Conservation (phyloP, 371 early-diverging fungal genomes). For the Mortierella sp. region DNA sequence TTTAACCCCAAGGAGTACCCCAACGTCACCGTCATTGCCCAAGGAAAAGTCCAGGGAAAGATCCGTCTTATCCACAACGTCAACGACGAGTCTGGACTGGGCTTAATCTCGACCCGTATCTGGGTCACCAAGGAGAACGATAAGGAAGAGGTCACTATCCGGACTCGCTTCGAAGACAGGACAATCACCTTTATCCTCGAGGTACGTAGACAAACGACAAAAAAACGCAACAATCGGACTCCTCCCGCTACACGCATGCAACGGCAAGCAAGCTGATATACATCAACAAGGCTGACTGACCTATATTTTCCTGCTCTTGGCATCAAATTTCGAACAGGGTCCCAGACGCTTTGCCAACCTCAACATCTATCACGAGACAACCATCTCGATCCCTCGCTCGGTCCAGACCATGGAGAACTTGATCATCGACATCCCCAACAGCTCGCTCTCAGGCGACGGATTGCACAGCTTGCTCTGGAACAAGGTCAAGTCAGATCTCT, state of each 20-base stretch:
- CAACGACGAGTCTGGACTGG: slow-evolving; percentile 30
- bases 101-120: slow-evolving; percentile 42
- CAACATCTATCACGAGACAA: slow-evolving; percentile 53
- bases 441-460: slow-evolving; percentile 38
- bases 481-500: slow-evolving; percentile 20
- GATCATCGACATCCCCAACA: slow-evolving; percentile 34
- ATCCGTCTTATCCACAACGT: slow-evolving; percentile 39
- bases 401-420: slow-evolving; percentile 25
- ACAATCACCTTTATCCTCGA: slow-evolving; percentile 35
- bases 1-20: slow-evolving; percentile 47
- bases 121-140: slow-evolving; percentile 54
- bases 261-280: no score
- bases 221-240: no score
- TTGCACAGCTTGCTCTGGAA: slow-evolving; percentile 29
- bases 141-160: slow-evolving; percentile 38
- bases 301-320: not conserved
- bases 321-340: slow-evolving; percentile 27
- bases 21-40: slow-evolving; percentile 32
- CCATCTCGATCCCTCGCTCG: slow-evolving; percentile 36
- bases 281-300: no score
- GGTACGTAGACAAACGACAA: slow-evolving; percentile 17
- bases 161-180: slow-evolving; percentile 24
- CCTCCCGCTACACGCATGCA: no score
- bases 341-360: slow-evolving; percentile 38
- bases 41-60: slow-evolving; percentile 51